Base-by-base conservation (phyloP, 352 stramenopile species). In the Phytophthora cactorum region DNA sequence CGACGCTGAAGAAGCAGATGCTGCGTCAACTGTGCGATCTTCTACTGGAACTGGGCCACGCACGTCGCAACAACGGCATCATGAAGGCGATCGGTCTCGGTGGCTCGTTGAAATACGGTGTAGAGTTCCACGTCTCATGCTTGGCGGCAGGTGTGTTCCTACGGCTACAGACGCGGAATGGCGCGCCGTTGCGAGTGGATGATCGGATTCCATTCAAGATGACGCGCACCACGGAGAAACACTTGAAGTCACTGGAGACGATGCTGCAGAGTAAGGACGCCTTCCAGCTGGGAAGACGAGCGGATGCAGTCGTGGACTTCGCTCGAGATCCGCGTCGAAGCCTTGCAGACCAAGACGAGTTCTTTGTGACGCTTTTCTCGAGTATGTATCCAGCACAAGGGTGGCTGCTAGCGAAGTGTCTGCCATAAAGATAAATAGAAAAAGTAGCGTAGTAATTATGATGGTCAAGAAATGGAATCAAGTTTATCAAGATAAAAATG, bases 81-180 rank as follows among this genome's bases (percentile, higher is more conserved):
- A 95, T 95, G 87, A 93, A 93, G 65, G 87, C 85, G 1, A 95
- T 95, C 45, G 86, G 86, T 36, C 86, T 95, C 3, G 84, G 84
- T 25, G 86, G 87, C 0, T 87, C 87, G 2, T 74, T 95, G 41
- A 82, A 88, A 62, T 88, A 91, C 63, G 79, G 80, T 15, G 72
- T 91, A 14, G 87, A 95, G 60, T 94, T 95, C 63, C 89, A 96
- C 55, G 82, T 92, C 15, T 81, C 74, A 5, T 86, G 82, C n/a
- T 69, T 96, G 29, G 77, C 80, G 27, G 78, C 88, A 4, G 87
- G 89, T 39, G 64, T 96, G 2, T 96, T 93, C 55, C 39, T 96
- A 61, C 79, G 89, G 6, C 57, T 96, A 17, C 88, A 96, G 55
- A 95, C 85, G 10, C 82, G 87, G 38, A 89, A 84, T 10, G 81